Evolutionary conservation across 208 protist species (phyloP), one percentile per base, ranked within the genome.

Genomic region (Wallacemonas sp.): DNA sequence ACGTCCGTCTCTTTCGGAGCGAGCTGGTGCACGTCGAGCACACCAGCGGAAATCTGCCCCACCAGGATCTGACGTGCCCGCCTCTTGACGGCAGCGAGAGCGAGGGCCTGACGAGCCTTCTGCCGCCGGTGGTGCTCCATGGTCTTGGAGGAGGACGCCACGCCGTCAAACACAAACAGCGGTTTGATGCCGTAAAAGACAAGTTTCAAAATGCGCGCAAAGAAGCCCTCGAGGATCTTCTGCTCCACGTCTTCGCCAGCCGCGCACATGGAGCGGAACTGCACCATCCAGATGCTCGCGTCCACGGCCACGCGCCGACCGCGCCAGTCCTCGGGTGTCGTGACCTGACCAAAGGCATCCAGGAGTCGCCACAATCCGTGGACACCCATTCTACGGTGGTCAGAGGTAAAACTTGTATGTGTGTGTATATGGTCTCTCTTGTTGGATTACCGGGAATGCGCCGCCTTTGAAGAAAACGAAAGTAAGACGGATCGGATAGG

Each of bases 151-250:
- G 61, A 44, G 2, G 84, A 79, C 11, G 92, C 62, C 2, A 67
- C 36, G 5, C 92, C 87, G 65, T 97, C 92, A 55, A 97, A 97
- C 2, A 97, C 92, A 81, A 97, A 94, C 33, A 97, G 76, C 4
- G 92, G 86, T 16, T 80, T 57, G 49, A 97, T 97, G 26, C 79
- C 92, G 45, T 94, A 95, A 41, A 93, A 94, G 31, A 97, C 63
- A 23, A 97, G 81, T 61, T 97, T 97, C 26, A 96, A 65, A 57
- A 94, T 92, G 31, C 89, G 86, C 20, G 75, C 54, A 12, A 94
- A 61, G 64, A 96, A 96, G 22, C 89, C 86, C 44, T 94, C 86
- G 0, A 96, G 74, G 1, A 94, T 64, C 14, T 65, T 72, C 45
- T 87, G 77, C 46, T 89, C 78, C 3, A 77, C 39, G 36, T 87